Percentiles rank a stretch among this genome's conserved stretches.
Conservation (phyloP, 306 rosid genomes). For the Luffa aegyptiaca region DNA sequence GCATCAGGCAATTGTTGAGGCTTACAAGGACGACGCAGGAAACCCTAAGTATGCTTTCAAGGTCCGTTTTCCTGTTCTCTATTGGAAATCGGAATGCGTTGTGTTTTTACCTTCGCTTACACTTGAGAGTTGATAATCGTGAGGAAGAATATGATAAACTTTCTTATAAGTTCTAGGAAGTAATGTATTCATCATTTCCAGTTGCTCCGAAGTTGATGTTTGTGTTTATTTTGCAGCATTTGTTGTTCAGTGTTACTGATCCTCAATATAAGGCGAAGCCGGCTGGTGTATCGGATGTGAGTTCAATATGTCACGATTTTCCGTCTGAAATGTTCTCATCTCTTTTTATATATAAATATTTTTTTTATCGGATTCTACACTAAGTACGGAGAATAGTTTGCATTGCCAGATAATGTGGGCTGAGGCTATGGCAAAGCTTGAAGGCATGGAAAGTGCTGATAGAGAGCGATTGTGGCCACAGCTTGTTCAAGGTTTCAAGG, state of each 20-base stretch:
- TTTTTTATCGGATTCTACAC: constrained; percentile 8
- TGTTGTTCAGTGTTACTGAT: constrained; percentile 82
- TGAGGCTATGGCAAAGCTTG: constrained; percentile 98
- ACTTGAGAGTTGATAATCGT: background rate
- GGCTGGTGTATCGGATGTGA: constrained; percentile 91
- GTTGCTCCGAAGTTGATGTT: background rate
- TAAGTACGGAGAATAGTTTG: constrained; percentile 54
- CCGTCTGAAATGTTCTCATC: background rate
- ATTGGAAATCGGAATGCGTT: background rate
- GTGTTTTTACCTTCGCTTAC: background rate
- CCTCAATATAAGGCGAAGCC: constrained; percentile 75
- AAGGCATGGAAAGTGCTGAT: constrained; percentile 86
- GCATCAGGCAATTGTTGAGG: constrained; percentile 67
- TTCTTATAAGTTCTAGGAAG: background rate
- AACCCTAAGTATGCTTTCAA: constrained; percentile 85
- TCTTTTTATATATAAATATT: background rate
- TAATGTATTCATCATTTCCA: background rate
- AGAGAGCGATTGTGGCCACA: constrained; percentile 97
- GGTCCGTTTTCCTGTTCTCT: constrained; percentile 33
- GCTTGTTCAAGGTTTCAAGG: constrained; percentile 81
- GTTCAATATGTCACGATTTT: constrained; percentile 19
- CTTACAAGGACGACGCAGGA: constrained; percentile 83
- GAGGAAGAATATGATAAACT: background rate
- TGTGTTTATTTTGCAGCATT: constrained; percentile 55
- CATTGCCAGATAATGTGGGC: constrained; percentile 97